phyloP scores from a whole-genome alignment of 805 yeast species.

The Saccharomycopsis amapae region DNA sequence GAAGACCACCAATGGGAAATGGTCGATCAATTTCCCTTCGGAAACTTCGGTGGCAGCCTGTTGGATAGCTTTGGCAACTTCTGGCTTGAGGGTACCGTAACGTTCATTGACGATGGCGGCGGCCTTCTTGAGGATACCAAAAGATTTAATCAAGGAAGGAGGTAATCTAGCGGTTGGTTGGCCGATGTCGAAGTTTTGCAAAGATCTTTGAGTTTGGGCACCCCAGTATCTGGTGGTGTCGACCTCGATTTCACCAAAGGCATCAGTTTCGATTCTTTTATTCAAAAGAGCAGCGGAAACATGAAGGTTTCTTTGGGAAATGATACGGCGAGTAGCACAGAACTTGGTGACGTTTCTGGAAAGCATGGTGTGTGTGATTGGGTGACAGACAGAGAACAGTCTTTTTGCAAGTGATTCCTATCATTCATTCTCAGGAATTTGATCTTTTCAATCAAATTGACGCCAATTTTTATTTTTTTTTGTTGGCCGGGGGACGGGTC shows the following conservation, averaged over 20 bases:
- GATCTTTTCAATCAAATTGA: too few relatives aligned
- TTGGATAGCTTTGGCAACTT: constrained; percentile 76
- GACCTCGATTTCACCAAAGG: constrained; percentile 94
- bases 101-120: constrained; percentile 85
- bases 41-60: constrained; percentile 93
- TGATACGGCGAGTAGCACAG: background rate
- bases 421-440: too few relatives aligned
- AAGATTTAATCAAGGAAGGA: constrained; percentile 81
- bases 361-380: constrained; percentile 3
- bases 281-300: constrained; percentile 4
- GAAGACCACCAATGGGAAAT: constrained; percentile 97
- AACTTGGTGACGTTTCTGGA: constrained; percentile 9
- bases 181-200: constrained; percentile 92
- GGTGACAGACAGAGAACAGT: too few relatives aligned
- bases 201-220: constrained; percentile 94
- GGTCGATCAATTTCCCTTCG: constrained; percentile 84
- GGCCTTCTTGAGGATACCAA: constrained; percentile 90
- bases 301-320: constrained; percentile 14
- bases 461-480: too few relatives aligned
- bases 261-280: constrained; percentile 77
- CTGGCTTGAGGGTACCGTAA: constrained; percentile 78
- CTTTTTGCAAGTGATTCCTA: too few relatives aligned
- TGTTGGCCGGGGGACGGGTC: too few relatives aligned
- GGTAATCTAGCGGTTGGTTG: constrained; percentile 89
- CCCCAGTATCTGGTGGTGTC: constrained; percentile 90